Evolutionary conservation across 2,329 filamentous ascomycete genomes (phyloP), one percentile per base, ranked within the genome.

Genomic region (Fusarium sp.): DNA sequence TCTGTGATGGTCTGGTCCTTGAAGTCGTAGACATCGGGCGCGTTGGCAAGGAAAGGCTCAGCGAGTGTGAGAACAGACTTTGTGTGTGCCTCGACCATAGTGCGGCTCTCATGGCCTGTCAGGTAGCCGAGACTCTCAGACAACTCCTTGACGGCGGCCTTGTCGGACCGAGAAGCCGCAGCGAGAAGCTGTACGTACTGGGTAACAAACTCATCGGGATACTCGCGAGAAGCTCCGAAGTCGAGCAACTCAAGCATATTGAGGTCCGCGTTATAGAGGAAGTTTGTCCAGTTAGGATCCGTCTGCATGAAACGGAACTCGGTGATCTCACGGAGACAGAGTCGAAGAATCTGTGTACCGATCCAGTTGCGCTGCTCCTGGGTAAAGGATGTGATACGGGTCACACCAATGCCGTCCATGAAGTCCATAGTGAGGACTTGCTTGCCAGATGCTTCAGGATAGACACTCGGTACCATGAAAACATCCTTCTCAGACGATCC

Each of bases 241-340:
- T 99, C 97, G 55, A 99, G 90, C 2, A 99, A 88, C 80, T 97
- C 94, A 16, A 99, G 90, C 76, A 90, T 92, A 74, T 89, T 84
- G 6, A 86, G 89, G 22, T 83, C 74, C 2, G 89, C 84, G 75
- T 98, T 96, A 85, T 94, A 99, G 22, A 98, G 86, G 80, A 99
- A 99, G 81, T 99, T 99, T 34, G 95, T 98, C 96, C 96, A 99
- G 84, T 99, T 99, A 43, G 96, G 96, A 78, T 99, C 96, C 8
- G 96, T 99, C 82, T 99, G 96, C 96, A 99, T 99, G 83, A 97
- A 98, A 65, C 87, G 90, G 87, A 98, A 98, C 80, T 97, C 94
- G 70, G 91, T 91, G 74, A 98, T 95, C 82, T 98, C 96, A 62
- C 94, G 91, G 41, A 98, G 87, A 78, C 94, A 98, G 13, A 99